Evolutionary conservation across 176 grass and related monocot genomes (phyloP).

Genomic region (Pontederia crassipes): DNA sequence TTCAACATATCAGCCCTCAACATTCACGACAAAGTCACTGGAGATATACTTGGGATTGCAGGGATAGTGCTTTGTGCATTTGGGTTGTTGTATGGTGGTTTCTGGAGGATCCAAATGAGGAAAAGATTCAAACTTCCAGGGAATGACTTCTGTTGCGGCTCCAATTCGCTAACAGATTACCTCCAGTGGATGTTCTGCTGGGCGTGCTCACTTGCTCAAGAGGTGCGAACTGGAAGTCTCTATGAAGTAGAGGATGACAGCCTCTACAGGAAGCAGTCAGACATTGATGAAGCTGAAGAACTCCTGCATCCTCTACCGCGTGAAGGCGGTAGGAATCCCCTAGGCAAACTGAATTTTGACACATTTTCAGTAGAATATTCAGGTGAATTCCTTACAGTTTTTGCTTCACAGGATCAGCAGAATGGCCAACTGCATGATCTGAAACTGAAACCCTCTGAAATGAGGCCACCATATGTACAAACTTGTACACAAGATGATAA

Average conservation of each 20-base stretch:
- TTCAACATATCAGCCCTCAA: conserved; percentile 46
- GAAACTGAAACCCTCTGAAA: too few species aligned
- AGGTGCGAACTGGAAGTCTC: conserved; percentile 52
- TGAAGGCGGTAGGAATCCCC: conserved; percentile 22
- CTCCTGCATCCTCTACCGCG: conserved; percentile 25
- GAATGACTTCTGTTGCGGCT: neutral
- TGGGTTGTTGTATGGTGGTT: conserved; percentile 8
- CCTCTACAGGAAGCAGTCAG: conserved; percentile 8
- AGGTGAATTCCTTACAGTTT: too few species aligned
- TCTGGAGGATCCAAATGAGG: conserved; percentile 16
- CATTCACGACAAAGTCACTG: conserved; percentile 25
- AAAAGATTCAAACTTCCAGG: neutral
- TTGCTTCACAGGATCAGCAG: too few species aligned
- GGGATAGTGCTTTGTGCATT: conserved; percentile 11
- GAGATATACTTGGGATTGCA: conserved; percentile 22
- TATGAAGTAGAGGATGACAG: conserved; percentile 32
- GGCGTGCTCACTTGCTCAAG: conserved; percentile 50
- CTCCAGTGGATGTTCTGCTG: conserved; percentile 22
- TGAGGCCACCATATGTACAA: too few species aligned
- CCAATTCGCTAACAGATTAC: neutral
- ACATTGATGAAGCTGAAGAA: neutral
- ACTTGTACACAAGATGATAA: too few species aligned
- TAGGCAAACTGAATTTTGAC: neutral
- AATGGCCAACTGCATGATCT: too few species aligned
- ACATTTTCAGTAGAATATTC: too few species aligned